Conservation (phyloP, 768 basidiomycete genomes). For the Boletus sensibilis region DNA sequence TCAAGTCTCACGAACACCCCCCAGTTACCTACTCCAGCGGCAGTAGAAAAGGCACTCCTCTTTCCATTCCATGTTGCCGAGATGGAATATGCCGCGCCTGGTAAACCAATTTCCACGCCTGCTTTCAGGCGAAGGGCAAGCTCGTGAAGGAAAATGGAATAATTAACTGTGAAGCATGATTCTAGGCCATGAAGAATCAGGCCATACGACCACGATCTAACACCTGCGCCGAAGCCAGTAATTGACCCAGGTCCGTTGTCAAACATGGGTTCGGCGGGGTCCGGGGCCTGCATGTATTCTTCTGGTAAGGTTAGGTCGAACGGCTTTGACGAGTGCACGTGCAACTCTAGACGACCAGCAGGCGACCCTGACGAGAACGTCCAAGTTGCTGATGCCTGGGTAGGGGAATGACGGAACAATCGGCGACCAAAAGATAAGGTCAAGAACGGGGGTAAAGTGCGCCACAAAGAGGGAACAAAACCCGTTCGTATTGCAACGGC, state of each 20-base stretch:
- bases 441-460: conserved; percentile 37
- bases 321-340: conserved; percentile 43
- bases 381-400: conserved; percentile 44
- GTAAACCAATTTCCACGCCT: conserved; percentile 47
- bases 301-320: conserved; percentile 35
- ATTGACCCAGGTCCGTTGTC: conserved; percentile 43
- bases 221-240: conserved; percentile 48
- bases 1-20: conserved; percentile 56
- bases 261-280: conserved; percentile 21
- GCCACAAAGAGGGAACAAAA: conserved; percentile 35
- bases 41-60: conserved; percentile 42
- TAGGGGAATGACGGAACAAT: conserved; percentile 48
- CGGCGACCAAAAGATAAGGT: conserved; percentile 49
- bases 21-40: conserved; percentile 41
- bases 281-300: conserved; percentile 23
- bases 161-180: conserved; percentile 51
- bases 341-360: conserved; percentile 37
- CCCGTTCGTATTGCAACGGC: conserved; percentile 39
- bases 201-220: conserved; percentile 49
- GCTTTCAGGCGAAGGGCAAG: conserved; percentile 53
- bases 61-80: conserved; percentile 51
- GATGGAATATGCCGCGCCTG: conserved; percentile 43
- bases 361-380: conserved; percentile 24
- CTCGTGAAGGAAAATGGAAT: conserved; percentile 52
- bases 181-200: conserved; percentile 45